Conservation (phyloP, 2,329 filamentous ascomycete genomes). For the Penicillium sp. region DNA sequence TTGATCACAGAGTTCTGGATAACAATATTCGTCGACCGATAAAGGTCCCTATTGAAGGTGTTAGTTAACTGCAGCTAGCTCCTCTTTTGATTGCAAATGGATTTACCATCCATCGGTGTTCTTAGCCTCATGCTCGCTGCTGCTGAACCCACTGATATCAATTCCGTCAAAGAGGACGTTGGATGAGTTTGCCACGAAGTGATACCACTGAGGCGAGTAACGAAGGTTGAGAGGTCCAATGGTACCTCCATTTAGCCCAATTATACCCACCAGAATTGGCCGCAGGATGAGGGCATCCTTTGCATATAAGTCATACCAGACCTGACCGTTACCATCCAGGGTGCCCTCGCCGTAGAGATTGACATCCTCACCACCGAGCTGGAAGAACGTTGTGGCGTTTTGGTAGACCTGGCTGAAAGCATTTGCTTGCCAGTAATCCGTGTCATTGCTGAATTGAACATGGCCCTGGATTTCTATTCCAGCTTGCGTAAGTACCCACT, state of each 20-base stretch:
- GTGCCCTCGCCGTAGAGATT: slow-evolving; percentile 66
- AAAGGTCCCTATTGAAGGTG: slow-evolving; percentile 33
- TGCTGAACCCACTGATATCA: slow-evolving; percentile 56
- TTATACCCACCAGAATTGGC: slow-evolving; percentile 57
- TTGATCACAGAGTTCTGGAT: slow-evolving; percentile 65
- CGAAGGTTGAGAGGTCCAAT: slow-evolving; percentile 61
- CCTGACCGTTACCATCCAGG: slow-evolving; percentile 63
- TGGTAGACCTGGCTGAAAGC: slow-evolving; percentile 65
- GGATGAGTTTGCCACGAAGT: slow-evolving; percentile 63
- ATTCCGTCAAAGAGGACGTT: slow-evolving; percentile 64
- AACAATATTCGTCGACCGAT: slow-evolving; percentile 59
- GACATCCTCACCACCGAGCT: slow-evolving; percentile 63
- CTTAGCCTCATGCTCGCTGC: slow-evolving; percentile 55
- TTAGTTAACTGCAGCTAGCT: background rate
- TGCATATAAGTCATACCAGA: slow-evolving; percentile 64
- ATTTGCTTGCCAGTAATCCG: slow-evolving; percentile 66
- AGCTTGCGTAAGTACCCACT: background rate
- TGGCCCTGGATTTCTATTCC: slow-evolving; percentile 55
- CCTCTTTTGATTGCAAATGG: background rate
- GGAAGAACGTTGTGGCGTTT: slow-evolving; percentile 66
- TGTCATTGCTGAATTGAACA: slow-evolving; percentile 64
- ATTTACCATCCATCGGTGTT: slow-evolving; percentile 61
- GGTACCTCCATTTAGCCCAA: slow-evolving; percentile 56
- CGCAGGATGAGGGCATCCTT: slow-evolving; percentile 56
- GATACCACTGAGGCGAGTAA: slow-evolving; percentile 63